Conservation (phyloP, 495 filamentous ascomycete species). For the Aspergillus affinis region DNA sequence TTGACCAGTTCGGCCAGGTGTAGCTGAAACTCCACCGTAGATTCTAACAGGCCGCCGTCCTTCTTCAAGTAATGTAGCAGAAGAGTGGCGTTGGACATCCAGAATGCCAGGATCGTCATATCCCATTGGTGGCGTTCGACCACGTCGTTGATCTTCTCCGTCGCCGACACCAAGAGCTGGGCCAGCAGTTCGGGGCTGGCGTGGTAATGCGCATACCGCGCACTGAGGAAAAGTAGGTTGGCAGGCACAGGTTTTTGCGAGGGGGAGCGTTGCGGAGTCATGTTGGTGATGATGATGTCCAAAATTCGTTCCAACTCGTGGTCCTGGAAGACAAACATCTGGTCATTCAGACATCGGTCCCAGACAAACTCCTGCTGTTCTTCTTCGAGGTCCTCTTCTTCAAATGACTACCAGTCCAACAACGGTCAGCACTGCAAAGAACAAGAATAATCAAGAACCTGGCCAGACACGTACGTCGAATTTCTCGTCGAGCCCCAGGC, state of each 20-base stretch:
- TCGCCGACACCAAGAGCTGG: constrained; percentile 77
- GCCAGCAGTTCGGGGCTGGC: constrained; percentile 80
- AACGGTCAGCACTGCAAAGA: constrained; percentile 4
- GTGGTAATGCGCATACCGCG: constrained; percentile 96
- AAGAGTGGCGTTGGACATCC: constrained; percentile 96
- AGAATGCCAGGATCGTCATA: constrained; percentile 98
- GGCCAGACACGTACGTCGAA: constrained; percentile 69
- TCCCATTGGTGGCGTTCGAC: constrained; percentile 96
- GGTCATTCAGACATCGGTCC: constrained; percentile 91
- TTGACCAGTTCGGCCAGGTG: constrained; percentile 95
- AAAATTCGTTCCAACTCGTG: constrained; percentile 84
- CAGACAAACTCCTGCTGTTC: constrained; percentile 97
- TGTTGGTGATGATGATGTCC: constrained; percentile 95
- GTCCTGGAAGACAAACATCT: constrained; percentile 99
- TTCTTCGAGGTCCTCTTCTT: constrained; percentile 73
- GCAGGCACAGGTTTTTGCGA: constrained; percentile 97
- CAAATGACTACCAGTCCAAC: constrained; percentile 56
- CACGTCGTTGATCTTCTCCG: constrained; percentile 94
- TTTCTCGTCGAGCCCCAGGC: constrained; percentile 92
- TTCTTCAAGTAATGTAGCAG: constrained; percentile 97
- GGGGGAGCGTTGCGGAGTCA: constrained; percentile 93
- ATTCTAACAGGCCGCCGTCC: constrained; percentile 75
- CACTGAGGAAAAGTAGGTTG: constrained; percentile 93
- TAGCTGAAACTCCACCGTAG: constrained; percentile 86
- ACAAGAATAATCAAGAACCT: constrained; percentile 21